Evolutionary conservation across 2,329 filamentous ascomycete genomes (phyloP), one percentile per base, ranked within the genome.

Genomic region (Pseudogymnoascus verrucosus): DNA sequence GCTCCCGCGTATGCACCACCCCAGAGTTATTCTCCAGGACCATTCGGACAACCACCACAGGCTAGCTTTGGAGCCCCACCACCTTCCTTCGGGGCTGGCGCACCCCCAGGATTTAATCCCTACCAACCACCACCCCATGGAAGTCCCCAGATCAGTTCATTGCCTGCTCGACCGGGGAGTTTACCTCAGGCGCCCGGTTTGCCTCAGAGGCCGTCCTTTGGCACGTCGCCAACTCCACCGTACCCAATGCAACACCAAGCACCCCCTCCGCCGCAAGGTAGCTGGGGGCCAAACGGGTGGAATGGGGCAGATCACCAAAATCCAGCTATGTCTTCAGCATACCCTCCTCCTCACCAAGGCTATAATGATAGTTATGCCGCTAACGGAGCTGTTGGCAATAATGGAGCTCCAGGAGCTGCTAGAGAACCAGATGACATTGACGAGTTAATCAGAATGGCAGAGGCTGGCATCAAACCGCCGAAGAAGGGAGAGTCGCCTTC

Each of bases 371-470:
- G 69, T 65, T 70, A 71, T 67, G 64, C 72, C 66, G 69, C 72
- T 73, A 76, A 72, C 66, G 75, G 78, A 36, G 78, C 79, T 54
- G 76, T 78, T 11, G 76, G 79, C 63, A 79, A 82, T 69, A 79
- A 82, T 68, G 74, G 81, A 51, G 76, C 79, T 61, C 74, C 80
- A 57, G 76, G 78, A 59, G 78, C 76, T 28, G 74, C 75, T 5
- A 72, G 77, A 64, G 76, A 76, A 39, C 81, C 81, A 62, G 85
- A 88, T 71, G 84, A 87, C 66, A 87, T 88, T 70, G 85, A 88
- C 71, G 79, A 85, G 70, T 74, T 87, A 68, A 88, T 88, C 68
- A 81, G 85, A 61, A 84, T 84, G 79, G 85, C 84, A 1, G 84
- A 87, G 73, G 82, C 83, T 5, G 83, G 84, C 59, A 83, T 85